These are phyloP conservation scores for Xylaria sp. DNA, from an alignment of 2,329 filamentous ascomycete species.

Conservation along the genomic window DNA sequence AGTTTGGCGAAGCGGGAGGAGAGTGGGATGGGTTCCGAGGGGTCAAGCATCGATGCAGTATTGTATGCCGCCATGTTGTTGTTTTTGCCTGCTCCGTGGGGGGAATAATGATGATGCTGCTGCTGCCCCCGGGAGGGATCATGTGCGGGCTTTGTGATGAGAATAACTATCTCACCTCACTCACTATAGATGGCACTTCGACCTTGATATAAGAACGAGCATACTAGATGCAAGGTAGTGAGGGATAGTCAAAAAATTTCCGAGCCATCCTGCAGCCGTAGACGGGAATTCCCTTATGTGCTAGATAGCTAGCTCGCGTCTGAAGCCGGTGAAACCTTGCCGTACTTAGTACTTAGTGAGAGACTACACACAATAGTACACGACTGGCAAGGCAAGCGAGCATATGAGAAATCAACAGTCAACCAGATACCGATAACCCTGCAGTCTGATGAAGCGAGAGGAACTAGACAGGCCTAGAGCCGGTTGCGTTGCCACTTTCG, in stretches of 20 bases:
- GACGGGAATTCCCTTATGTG: conserved; percentile 22
- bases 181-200: conserved; percentile 12
- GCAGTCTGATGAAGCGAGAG: conserved; percentile 26
- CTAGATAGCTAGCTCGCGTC: conserved; percentile 1
- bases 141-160: conserved; percentile 21
- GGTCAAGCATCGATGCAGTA: conserved; percentile 49
- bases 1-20: conserved; percentile 56
- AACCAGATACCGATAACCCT: conserved; percentile 26
- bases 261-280: conserved; percentile 3
- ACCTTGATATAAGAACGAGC: neutral
- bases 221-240: neutral
- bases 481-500: conserved; percentile 17
- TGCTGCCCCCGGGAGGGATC: conserved; percentile 8
- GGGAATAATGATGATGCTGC: neutral
- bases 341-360: conserved; percentile 7
- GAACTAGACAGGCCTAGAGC: conserved; percentile 24
- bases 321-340: conserved; percentile 15
- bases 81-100: conserved; percentile 30
- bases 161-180: conserved; percentile 1
- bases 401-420: conserved; percentile 16
- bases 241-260: neutral
- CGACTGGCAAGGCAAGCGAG: conserved; percentile 15
- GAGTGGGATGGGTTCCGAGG: conserved; percentile 53
- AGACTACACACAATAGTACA: neutral
- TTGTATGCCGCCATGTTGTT: conserved; percentile 27